Evolutionary conservation across 1,284 basidiomycete species (phyloP), one percentile per base, ranked within the genome.

Genomic region (Ustilago bromivora): DNA sequence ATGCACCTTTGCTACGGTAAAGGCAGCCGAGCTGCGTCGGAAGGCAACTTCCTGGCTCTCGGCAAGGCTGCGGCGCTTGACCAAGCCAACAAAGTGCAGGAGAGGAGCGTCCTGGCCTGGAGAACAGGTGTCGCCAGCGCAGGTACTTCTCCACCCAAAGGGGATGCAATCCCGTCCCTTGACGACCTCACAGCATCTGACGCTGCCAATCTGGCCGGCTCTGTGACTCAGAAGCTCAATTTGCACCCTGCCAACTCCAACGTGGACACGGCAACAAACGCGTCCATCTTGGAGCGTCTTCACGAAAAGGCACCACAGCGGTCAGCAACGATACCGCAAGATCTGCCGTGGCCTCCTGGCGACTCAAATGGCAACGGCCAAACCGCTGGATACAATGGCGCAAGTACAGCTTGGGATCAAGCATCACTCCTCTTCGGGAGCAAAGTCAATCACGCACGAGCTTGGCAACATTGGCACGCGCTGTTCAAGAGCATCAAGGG

Each of bases 1-100:
- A 77, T 84, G 79, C 74, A 81, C 19, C 72, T 85, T 19, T 85
- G 84, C 67, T 85, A 85, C 46, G 84, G 84, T 15, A 57, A 61
- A 23, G 80, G 77, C 35, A 83, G 81, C 61, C 62, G 63, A 31
- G 70, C 71, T 38, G 75, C 67, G 2, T 49, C 52, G 0, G 75
- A 70, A 47, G 78, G 80, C 13, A 62, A 63, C 34, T 82, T 72
- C 52, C 56, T 55, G 1, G 66, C 83, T 0, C 69, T 84, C 3
- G 83, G 84, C 23, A 70, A 68, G 34, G 83, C 83, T 9, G 83
- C 81, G 8, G 81, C 82, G 12, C 54, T 82, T 12, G 66, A 84
- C 34, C 66, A 74, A 51, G 58, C 60, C 15, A 72, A 54, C 57
- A 72, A 73, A 55, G 36, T 59, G 36, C 76, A 81, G 19, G 67